Evolutionary conservation across 495 filamentous ascomycete genomes (phyloP).

Genomic region (Saxophila tyrrhenica): DNA sequence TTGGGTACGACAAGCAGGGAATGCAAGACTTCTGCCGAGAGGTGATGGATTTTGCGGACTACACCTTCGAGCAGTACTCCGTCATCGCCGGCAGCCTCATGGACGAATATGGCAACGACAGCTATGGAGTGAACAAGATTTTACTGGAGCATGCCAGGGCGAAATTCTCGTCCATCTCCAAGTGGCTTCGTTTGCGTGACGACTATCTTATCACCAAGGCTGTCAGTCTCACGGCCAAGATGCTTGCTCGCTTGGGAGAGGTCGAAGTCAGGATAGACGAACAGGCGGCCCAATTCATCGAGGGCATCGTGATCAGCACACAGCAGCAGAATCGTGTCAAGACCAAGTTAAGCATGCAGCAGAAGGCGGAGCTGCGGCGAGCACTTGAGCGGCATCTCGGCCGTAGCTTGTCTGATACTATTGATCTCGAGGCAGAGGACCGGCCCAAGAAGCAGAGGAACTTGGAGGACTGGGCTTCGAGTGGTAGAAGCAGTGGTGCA

Average conservation of each 20-base stretch:
- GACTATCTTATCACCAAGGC: constrained; percentile 65
- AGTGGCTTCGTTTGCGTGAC: constrained; percentile 77
- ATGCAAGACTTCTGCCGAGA: constrained; percentile 91
- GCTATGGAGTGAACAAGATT: constrained; percentile 26
- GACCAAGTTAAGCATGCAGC: constrained; percentile 62
- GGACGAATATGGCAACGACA: constrained; percentile 28
- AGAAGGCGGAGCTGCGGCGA: constrained; percentile 71
- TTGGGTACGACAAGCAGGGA: constrained; percentile 52
- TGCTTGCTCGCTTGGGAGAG: constrained; percentile 61
- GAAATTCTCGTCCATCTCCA: constrained; percentile 57
- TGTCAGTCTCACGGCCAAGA: constrained; percentile 55
- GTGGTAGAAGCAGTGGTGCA: constrained; percentile 1
- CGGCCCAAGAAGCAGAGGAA: constrained; percentile 15
- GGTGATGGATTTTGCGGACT: constrained; percentile 83
- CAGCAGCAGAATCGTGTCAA: constrained; percentile 40
- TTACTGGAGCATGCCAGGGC: constrained; percentile 50
- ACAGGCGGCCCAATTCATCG: constrained; percentile 49
- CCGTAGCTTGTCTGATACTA: constrained; percentile 37
- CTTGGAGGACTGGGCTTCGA: constrained; percentile 9
- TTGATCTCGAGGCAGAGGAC: constrained; percentile 14
- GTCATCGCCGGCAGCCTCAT: constrained; percentile 60
- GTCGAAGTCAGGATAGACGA: constrained; percentile 55
- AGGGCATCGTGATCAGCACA: constrained; percentile 37
- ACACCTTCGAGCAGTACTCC: constrained; percentile 69
- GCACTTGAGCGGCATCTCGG: constrained; percentile 68